Percentiles rank a stretch among this genome's conserved stretches.
Conservation (phyloP, 257 asterid species). For the Mentha longifolia region DNA sequence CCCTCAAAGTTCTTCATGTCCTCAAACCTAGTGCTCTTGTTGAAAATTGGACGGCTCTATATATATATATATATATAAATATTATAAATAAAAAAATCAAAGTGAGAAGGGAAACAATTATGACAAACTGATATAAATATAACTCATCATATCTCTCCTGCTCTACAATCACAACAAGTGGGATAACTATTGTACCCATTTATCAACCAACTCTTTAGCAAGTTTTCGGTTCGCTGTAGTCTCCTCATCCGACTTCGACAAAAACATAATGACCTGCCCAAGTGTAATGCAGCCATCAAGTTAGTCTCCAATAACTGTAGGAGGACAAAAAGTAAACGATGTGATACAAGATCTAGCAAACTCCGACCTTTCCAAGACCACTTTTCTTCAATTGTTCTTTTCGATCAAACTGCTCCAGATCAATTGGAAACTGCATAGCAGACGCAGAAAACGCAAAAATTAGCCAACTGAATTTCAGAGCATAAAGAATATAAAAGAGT, state of each 20-base stretch:
- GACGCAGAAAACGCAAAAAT: slow-evolving; percentile 24
- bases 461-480: slow-evolving; percentile 19
- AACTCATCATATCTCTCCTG: background rate
- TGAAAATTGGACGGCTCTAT: slow-evolving; percentile 93
- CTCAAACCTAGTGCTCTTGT: slow-evolving; percentile 94
- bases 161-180: background rate
- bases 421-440: slow-evolving; percentile 75
- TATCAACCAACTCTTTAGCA: slow-evolving; percentile 93
- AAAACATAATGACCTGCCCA: slow-evolving; percentile 85
- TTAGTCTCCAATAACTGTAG: background rate
- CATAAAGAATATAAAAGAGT: background rate
- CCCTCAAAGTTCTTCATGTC: slow-evolving; percentile 84
- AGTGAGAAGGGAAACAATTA: slow-evolving; percentile 23
- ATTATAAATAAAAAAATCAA: slow-evolving; percentile 29
- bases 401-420: slow-evolving; percentile 72
- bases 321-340: background rate
- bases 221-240: slow-evolving; percentile 82
- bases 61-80: too few species aligned
- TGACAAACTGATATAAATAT: slow-evolving; percentile 1
- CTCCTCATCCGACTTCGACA: slow-evolving; percentile 89
- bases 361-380: slow-evolving; percentile 86
- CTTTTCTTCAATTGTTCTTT: slow-evolving; percentile 84
- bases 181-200: slow-evolving; percentile 64
- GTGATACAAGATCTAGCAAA: background rate
- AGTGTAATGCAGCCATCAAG: slow-evolving; percentile 25